Base-by-base conservation (phyloP, 371 early-diverging fungal genomes). In the Circinella minor region DNA sequence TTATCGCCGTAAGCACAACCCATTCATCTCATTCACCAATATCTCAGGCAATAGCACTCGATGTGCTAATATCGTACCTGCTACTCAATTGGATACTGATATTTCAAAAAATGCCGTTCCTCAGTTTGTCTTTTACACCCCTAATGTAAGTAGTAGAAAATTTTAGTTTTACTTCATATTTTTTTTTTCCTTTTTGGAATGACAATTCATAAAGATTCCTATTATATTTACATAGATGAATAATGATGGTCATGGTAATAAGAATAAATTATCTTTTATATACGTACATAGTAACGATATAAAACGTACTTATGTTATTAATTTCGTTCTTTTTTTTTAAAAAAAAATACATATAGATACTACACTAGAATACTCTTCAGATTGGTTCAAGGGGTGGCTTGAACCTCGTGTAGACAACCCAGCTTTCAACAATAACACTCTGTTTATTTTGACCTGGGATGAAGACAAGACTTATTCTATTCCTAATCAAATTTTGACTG, bases 1-100 rank as follows among this genome's bases (percentile, higher is more conserved):
- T 17, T 87, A 86, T 71, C 63, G 60, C 61, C 71, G 88, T 43
- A 88, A 88, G 70, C 90, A 89, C 75, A 87, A 86, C 77, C 89
- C 88, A 14, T 87, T 89, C 75, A 85, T 89, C 61, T 78, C 80
- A 49, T 82, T 81, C 59, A 71, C 72, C 36, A 75, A 73, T 18
- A 80, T 90, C 48, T 61, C 74, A 20, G 69, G 39, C 27, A 79
- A 85, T 71, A 27, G 80, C 6, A 63, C 79, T 13, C 78, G 83
- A 10, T 88, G 89, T 71, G 73, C 71, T 17, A 87, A 86, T 46
- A 77, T 88, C 64, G 88, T 87, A 13, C 68, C 73, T 49, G 78
- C 80, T 14, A 71, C 69, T 62, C 75, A 86, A 64, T 72, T 88
- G 17, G 70, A 76, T 39, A 69, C 57, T 14, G 87, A 88, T 62